phyloP scores from a whole-genome alignment of 2,329 filamentous ascomycete genomes.

The Cytospora mali region DNA sequence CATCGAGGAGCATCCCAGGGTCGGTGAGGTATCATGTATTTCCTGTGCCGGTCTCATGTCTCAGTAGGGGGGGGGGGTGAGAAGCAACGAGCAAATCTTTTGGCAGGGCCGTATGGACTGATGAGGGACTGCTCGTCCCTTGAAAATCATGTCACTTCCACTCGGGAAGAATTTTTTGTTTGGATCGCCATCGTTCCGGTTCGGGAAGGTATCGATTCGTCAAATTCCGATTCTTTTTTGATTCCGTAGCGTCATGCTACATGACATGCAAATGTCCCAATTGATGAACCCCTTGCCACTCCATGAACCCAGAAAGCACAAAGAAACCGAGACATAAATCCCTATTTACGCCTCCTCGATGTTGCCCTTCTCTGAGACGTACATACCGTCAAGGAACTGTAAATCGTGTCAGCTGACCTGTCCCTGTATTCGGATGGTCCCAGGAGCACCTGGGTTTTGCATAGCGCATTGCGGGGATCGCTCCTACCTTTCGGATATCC shows the following conservation, averaged over 20 bases:
- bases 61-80: background rate
- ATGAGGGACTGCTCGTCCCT: background rate
- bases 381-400: conserved; percentile 99
- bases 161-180: conserved; percentile 1
- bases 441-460: background rate
- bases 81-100: conserved; percentile 6
- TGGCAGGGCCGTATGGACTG: background rate
- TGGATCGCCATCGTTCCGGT: conserved; percentile 24
- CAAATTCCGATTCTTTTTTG: conserved; percentile 38
- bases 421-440: background rate
- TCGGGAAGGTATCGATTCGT: conserved; percentile 30
- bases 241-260: conserved; percentile 48
- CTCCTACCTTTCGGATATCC: conserved; percentile 95
- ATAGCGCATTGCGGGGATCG: background rate
- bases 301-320: conserved; percentile 61
- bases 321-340: conserved; percentile 37
- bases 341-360: conserved; percentile 63
- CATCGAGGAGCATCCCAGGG: background rate
- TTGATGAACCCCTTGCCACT: conserved; percentile 63
- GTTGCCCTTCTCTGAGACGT: conserved; percentile 99
- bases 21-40: conserved; percentile 17
- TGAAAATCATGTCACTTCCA: conserved; percentile 18
- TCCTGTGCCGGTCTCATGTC: conserved; percentile 10
- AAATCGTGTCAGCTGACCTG: conserved; percentile 23
- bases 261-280: conserved; percentile 55